Percentiles rank a stretch among this genome's conserved stretches.
phyloP scores from a whole-genome alignment of 2,329 filamentous ascomycete genomes.

The Stagonosporopsis vannaccii region DNA sequence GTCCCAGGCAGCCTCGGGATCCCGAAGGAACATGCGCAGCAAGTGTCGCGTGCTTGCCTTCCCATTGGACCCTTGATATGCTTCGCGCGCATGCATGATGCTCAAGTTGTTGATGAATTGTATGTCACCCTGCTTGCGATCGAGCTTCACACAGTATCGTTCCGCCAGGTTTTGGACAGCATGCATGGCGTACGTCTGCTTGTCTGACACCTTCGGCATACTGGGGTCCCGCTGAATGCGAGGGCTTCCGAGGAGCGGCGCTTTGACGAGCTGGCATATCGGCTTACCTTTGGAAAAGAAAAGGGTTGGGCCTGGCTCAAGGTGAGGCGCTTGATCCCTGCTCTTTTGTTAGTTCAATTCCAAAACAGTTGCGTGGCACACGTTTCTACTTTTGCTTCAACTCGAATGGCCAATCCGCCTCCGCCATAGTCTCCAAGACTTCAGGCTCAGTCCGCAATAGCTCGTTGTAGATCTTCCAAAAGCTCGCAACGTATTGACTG shows the following conservation, averaged over 20 bases:
- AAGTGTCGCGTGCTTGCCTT: conserved; percentile 43
- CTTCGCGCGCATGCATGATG: conserved; percentile 48
- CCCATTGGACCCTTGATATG: conserved; percentile 35
- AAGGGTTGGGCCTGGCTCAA: conserved; percentile 44
- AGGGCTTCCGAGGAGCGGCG: conserved; percentile 46
- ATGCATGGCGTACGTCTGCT: conserved; percentile 41
- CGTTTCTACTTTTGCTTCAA: conserved; percentile 47
- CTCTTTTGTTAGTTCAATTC: background rate
- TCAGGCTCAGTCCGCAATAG: conserved; percentile 41
- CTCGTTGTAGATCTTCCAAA: conserved; percentile 48
- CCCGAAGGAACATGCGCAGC: conserved; percentile 49
- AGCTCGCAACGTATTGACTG: conserved; percentile 44
- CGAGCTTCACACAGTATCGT: conserved; percentile 39
- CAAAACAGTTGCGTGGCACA: background rate
- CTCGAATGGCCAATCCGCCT: conserved; percentile 48
- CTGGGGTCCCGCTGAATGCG: conserved; percentile 38
- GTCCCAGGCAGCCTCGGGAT: conserved; percentile 43
- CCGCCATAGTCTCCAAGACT: conserved; percentile 46
- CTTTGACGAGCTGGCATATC: conserved; percentile 49
- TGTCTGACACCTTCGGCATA: conserved; percentile 40
- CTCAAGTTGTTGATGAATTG: conserved; percentile 49
- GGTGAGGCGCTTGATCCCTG: conserved; percentile 39
- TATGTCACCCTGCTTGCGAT: conserved; percentile 47
- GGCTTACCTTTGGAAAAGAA: conserved; percentile 47
- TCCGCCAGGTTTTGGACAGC: conserved; percentile 40